phyloP scores from a whole-genome alignment of 345 rosid species.

The Combretum micranthum region DNA sequence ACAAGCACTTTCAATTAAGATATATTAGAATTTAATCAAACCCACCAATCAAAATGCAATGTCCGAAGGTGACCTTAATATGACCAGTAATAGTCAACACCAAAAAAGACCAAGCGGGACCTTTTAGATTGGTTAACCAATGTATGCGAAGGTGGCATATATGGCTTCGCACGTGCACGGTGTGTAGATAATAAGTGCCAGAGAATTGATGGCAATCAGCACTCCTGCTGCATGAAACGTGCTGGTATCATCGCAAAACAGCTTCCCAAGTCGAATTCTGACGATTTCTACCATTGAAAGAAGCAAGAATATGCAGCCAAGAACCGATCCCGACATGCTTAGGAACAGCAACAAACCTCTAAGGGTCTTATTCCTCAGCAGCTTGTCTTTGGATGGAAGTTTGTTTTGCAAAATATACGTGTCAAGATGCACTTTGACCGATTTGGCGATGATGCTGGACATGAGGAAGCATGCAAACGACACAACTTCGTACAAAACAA shows the following conservation, averaged over 20 bases:
- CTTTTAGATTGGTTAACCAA: too few species aligned
- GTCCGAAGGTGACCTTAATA: too few species aligned
- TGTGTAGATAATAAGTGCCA: neutral
- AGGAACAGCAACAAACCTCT: neutral
- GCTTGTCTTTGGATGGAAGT: too few species aligned
- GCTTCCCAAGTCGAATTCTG: constrained; percentile 3
- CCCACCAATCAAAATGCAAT: too few species aligned
- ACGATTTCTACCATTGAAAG: neutral
- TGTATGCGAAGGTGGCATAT: too few species aligned
- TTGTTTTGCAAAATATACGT: neutral
- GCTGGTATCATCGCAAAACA: neutral
- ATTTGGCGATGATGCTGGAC: constrained; percentile 21
- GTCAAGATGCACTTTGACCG: constrained; percentile 2
- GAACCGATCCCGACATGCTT: neutral
- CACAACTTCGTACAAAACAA: constrained; percentile 22
- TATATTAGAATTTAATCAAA: too few species aligned
- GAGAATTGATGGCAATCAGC: neutral
- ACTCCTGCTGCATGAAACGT: neutral
- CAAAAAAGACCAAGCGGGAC: too few species aligned
- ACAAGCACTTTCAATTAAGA: too few species aligned
- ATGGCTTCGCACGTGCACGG: too few species aligned
- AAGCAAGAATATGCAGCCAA: neutral
- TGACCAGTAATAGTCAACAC: too few species aligned
- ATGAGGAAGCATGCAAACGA: constrained; percentile 27
- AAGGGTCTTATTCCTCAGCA: neutral